Conservation (phyloP, 805 yeast genomes). For the Candida pini region DNA sequence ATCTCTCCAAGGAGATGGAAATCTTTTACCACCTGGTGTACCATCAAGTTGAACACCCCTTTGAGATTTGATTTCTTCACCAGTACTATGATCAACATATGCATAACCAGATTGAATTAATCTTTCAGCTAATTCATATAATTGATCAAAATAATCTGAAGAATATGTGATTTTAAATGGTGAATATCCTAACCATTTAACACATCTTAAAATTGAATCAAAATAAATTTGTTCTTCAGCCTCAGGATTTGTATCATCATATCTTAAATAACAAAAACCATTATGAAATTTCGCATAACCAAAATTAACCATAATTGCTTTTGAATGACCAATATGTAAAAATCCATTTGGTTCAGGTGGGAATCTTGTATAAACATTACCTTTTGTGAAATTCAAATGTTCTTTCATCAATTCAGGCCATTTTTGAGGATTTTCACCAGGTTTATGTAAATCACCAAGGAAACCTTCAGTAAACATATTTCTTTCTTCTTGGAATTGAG, state of each 20-base stretch:
- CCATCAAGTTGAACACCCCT: slow-evolving; percentile 93
- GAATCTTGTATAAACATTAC: slow-evolving; percentile 86
- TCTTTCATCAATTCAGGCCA: slow-evolving; percentile 77
- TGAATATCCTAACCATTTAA: slow-evolving; percentile 87
- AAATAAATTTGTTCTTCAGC: slow-evolving; percentile 94
- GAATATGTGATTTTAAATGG: slow-evolving; percentile 97
- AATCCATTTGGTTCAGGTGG: slow-evolving; percentile 99
- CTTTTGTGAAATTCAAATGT: slow-evolving; percentile 73
- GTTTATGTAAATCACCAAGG: slow-evolving; percentile 88
- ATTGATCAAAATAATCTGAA: slow-evolving; percentile 86
- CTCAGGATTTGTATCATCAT: slow-evolving; percentile 97
- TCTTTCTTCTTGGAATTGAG: no score
- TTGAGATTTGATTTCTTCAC: slow-evolving; percentile 83
- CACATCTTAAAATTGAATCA: slow-evolving; percentile 75
- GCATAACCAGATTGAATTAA: slow-evolving; percentile 69
- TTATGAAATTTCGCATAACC: slow-evolving; percentile 88
- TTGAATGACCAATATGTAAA: slow-evolving; percentile 95
- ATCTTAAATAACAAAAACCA: slow-evolving; percentile 89
- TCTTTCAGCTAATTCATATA: slow-evolving; percentile 84
- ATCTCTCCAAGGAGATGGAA: slow-evolving; percentile 71
- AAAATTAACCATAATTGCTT: slow-evolving; percentile 95
- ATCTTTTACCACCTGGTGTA: slow-evolving; percentile 88
- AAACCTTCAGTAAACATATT: slow-evolving; percentile 95
- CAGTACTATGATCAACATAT: slow-evolving; percentile 89
- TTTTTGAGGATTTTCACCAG: slow-evolving; percentile 92